Base-by-base conservation (phyloP, 202 grass and related monocot genomes). In the Carex arenaria region DNA sequence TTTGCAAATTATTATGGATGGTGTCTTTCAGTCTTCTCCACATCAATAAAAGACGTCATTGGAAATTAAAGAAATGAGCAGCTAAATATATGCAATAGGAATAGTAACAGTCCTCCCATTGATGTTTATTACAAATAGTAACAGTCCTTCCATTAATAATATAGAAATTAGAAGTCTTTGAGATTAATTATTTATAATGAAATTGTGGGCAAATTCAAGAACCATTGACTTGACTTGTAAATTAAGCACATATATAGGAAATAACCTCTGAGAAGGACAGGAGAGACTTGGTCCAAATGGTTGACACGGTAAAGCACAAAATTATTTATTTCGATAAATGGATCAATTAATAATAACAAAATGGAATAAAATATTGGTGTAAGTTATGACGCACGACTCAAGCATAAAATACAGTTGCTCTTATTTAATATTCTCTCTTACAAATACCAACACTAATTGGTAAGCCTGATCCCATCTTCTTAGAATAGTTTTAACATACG, bases 201-300 rank as follows among this genome's bases (percentile, higher is more conserved):
- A 76, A 55, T 76, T 76, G 45, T 55, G 23, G 47, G 71, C 49
- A 43, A 43, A 43, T 18, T 18, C 49, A 75, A 55, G 49, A 75
- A 55, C 2, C 71, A 75, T 76, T 76, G 72, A 56, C 45, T 74
- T 53, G 49, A 75, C 26, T 76, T 55, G 49, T 51, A 55, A n/a
- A 43, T 43, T 43, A 8, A 66, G 5, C 3, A 5, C 71, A 28
- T 31, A 32, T 3, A 32, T 3, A 15, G 45, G 71, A 74, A 30
- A 74, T 54, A 32, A 54, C 22, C 18, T 18, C 22, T 75, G 71
- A 74, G 12, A 31, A 14, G 12, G 13, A 75, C 4, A 52, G 45
- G 7, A 43, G 12, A 47, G 47, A 53, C 22, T 54, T 74, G 49
- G 49, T 75, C 47, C 23, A 10, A 55, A 43, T 43, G 7, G 42